Evolutionary conservation across 805 yeast species (phyloP).

Genomic region (Saccharomycopsis olivae): DNA sequence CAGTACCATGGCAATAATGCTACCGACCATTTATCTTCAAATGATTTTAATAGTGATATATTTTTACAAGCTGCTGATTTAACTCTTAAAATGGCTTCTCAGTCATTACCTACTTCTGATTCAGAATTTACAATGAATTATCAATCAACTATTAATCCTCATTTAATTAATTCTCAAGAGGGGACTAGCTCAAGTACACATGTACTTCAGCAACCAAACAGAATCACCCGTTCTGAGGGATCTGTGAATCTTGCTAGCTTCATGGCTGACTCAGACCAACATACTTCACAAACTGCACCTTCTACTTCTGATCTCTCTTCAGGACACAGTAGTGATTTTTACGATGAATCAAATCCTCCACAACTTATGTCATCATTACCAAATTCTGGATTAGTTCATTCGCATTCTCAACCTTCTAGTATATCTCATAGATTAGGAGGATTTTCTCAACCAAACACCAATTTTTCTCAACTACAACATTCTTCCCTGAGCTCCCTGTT

Average conservation of each 20-base stretch:
- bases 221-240: slow-evolving; percentile 6
- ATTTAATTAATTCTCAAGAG: neutral
- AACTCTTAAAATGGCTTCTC: slow-evolving; percentile 17
- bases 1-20: neutral
- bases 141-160: neutral
- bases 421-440: neutral
- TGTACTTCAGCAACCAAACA: slow-evolving; percentile 1
- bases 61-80: slow-evolving; percentile 19
- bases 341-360: no score
- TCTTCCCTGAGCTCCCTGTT: no score
- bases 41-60: slow-evolving; percentile 9
- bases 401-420: slow-evolving; percentile 5
- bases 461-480: no score
- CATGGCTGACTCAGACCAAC: no score
- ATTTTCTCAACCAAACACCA: neutral
- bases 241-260: slow-evolving; percentile 8
- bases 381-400: neutral
- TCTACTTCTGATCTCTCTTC: no score
- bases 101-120: slow-evolving; percentile 1
- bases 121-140: neutral
- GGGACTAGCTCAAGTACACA: neutral
- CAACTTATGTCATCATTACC: no score
- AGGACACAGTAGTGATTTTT: no score
- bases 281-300: no score
- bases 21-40: neutral